Base-by-base conservation (phyloP, 352 stramenopile genomes). In the Phytophthora fragariaefolia region DNA sequence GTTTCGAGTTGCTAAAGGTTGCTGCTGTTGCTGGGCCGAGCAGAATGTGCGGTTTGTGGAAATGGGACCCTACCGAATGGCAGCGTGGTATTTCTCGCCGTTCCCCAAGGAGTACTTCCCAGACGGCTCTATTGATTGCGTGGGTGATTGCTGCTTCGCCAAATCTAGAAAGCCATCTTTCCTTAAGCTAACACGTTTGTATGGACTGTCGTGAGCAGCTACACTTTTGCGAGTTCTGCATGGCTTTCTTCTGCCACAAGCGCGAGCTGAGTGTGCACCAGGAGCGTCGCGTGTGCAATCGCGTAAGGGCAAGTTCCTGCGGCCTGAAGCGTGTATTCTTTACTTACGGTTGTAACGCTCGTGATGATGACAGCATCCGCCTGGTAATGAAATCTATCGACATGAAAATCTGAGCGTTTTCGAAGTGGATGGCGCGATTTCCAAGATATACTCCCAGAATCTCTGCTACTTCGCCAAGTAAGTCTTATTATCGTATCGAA, bases 401-500 rank as follows among this genome's bases (percentile, higher is more conserved):
- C 89, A 99, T 52, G 89, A 92, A 23, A 95, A 97, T 61, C 57
- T 99, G 22, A 97, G 87, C 50, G 96, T 99, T 48, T 99, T 97
- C 71, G 98, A 94, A 56, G 85, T 99, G 30, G 97, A 99, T 61
- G 98, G 98, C 15, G 96, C 95, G 28, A 90, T 98, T 42, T 90
- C 98, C 76, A 93, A 97, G 69, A 86, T 98, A 5, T 99, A 99
- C 76, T 99, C 97, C 82, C 97, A 99, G 82, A 99, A 97, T 74
- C 80, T 99, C 2, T 99, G 97, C 76, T 97, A 99, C n/a, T 85
- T 99, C 59, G 94, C 96, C 40, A 99, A 99, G 86, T 93, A 75
- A 24, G 84, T 79, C 1, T 17, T 30, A 20, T 56, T n/a, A 36
- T 48, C 10, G 6, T 48, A n/a, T 9, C 32, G 15, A 54, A 38